phyloP scores from a whole-genome alignment of 2,329 filamentous ascomycete species.

The Penicillium sclerotiorum region DNA sequence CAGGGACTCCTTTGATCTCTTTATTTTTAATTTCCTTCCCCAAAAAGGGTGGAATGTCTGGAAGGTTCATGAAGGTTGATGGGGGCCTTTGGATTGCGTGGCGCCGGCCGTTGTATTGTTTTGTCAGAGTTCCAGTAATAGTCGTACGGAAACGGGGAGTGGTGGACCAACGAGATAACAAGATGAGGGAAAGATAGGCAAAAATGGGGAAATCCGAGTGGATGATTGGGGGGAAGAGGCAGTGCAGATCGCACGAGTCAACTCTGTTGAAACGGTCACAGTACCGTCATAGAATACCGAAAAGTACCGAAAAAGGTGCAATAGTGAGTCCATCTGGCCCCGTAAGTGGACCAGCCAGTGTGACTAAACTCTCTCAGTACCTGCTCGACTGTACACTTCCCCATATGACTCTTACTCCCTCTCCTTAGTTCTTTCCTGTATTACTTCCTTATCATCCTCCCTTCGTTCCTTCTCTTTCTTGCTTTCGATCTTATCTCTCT shows the following conservation, averaged over 20 bases:
- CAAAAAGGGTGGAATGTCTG: constrained; percentile 25
- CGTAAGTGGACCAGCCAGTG: neutral
- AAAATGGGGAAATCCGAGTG: neutral
- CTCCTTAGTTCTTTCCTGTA: constrained; percentile 10
- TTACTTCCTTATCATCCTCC: constrained; percentile 26
- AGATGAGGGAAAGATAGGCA: neutral
- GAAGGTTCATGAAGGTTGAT: constrained; percentile 30
- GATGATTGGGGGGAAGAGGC: neutral
- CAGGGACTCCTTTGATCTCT: constrained; percentile 8
- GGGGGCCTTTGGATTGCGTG: constrained; percentile 14
- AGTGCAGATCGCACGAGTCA: constrained; percentile 7
- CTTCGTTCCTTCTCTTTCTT: constrained; percentile 18
- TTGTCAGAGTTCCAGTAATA: constrained; percentile 1
- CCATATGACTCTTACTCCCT: constrained; percentile 7
- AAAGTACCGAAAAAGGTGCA: no score
- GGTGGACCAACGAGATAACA: no score
- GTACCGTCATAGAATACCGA: constrained; percentile 1
- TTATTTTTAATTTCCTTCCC: neutral
- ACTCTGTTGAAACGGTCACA: neutral
- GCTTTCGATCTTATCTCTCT: constrained; percentile 10
- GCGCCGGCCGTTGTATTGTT: neutral
- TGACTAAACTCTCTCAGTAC: constrained; percentile 1
- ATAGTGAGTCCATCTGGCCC: no score
- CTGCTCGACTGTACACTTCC: neutral
- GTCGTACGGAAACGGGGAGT: constrained; percentile 3